A percentile compares a stretch with the other conserved stretches of the same genome.
Evolutionary conservation across 2,329 filamentous ascomycete genomes (phyloP).

Genomic region (Cyphellophora europaea): DNA sequence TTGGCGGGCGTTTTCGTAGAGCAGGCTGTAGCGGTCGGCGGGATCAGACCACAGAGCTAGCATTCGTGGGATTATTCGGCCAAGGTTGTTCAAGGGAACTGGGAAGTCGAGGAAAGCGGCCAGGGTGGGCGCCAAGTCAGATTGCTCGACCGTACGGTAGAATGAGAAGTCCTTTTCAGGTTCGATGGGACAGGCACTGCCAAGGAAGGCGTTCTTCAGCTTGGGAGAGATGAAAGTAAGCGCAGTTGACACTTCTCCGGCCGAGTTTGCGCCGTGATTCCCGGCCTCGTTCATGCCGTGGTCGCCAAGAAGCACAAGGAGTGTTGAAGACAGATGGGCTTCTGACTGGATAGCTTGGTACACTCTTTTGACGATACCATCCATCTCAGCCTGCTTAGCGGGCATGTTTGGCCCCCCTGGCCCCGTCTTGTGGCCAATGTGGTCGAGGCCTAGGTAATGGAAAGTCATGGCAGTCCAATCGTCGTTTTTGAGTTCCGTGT

Average conservation of each 20-base stretch:
- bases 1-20: slow-evolving; percentile 71
- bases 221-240: slow-evolving; percentile 86
- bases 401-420: slow-evolving; percentile 83
- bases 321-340: slow-evolving; percentile 62
- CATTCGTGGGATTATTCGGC: slow-evolving; percentile 73
- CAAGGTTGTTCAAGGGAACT: slow-evolving; percentile 79
- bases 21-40: slow-evolving; percentile 53
- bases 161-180: slow-evolving; percentile 67
- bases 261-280: slow-evolving; percentile 88
- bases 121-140: slow-evolving; percentile 83
- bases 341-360: slow-evolving; percentile 65
- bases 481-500: slow-evolving; percentile 59
- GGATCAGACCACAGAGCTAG: slow-evolving; percentile 61
- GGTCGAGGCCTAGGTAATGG: slow-evolving; percentile 91
- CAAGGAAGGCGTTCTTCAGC: slow-evolving; percentile 39
- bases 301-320: slow-evolving; percentile 83
- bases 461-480: slow-evolving; percentile 94
- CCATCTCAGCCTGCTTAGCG: slow-evolving; percentile 91
- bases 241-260: slow-evolving; percentile 88
- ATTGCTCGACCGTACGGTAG: slow-evolving; percentile 81
- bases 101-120: slow-evolving; percentile 81
- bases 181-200: slow-evolving; percentile 36
- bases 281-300: slow-evolving; percentile 99
- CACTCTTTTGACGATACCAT: slow-evolving; percentile 65
- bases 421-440: slow-evolving; percentile 94